Percentiles rank a stretch among this genome's conserved stretches.
These are phyloP conservation scores for Suhomyces bokatorum DNA, from an alignment of 1,139 yeast species.

Conservation along the genomic window DNA sequence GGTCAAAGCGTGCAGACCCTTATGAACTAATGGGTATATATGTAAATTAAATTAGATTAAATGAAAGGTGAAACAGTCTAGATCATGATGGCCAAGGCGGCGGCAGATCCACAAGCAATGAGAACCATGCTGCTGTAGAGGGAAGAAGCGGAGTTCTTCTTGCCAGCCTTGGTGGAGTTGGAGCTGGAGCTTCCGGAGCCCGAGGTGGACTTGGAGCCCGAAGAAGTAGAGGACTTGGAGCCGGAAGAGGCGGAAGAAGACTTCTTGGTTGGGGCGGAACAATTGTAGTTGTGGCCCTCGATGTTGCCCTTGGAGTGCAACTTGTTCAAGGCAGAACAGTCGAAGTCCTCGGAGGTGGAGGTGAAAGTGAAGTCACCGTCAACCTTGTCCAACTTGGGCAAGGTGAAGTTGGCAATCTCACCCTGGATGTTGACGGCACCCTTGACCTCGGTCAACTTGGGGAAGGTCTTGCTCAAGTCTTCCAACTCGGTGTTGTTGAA, in stretches of 20 bases:
- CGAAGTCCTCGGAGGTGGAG: slow-evolving; percentile 41
- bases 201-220: slow-evolving; percentile 16
- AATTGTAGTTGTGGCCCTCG: slow-evolving; percentile 48
- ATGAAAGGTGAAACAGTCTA: slow-evolving; percentile 12
- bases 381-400: slow-evolving; percentile 39
- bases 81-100: slow-evolving; percentile 23
- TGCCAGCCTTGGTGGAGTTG: slow-evolving; percentile 11
- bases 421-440: slow-evolving; percentile 49
- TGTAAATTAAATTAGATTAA: neutral
- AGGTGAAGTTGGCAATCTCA: slow-evolving; percentile 40
- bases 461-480: slow-evolving; percentile 34
- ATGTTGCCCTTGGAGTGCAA: slow-evolving; percentile 36
- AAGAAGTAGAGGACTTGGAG: slow-evolving; percentile 2
- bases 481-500: slow-evolving; percentile 46
- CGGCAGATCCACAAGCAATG: slow-evolving; percentile 21
- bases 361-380: slow-evolving; percentile 46
- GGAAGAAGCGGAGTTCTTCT: slow-evolving; percentile 21
- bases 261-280: slow-evolving; percentile 35
- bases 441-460: slow-evolving; percentile 33
- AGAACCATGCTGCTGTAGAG: slow-evolving; percentile 13
- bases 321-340: slow-evolving; percentile 38
- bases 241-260: slow-evolving; percentile 19
- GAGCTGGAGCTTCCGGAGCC: slow-evolving; percentile 11
- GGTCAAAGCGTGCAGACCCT: too few species aligned
- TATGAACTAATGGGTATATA: neutral